These are phyloP conservation scores for Trypanosoma avium DNA, from an alignment of 208 protist genomes.

Conservation along the genomic window DNA sequence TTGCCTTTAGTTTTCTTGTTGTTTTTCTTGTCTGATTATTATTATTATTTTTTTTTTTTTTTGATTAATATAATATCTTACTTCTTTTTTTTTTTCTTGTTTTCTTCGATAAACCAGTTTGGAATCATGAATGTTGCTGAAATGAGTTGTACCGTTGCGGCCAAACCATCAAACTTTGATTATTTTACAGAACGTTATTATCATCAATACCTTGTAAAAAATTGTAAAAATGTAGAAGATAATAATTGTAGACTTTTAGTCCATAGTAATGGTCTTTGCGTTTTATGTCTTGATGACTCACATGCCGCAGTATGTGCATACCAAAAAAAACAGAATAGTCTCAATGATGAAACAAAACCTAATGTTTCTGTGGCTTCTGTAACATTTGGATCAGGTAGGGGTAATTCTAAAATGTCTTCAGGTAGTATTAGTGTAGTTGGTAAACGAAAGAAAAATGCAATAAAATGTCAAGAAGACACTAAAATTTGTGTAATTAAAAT, in stretches of 20 bases:
- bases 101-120: background rate
- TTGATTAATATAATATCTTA: no score
- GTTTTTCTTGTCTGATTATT: background rate
- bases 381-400: constrained; percentile 44
- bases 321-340: background rate
- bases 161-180: constrained; percentile 56
- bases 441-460: constrained; percentile 85
- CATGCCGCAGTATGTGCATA: constrained; percentile 37
- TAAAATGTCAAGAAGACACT: constrained; percentile 80
- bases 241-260: constrained; percentile 80
- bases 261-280: constrained; percentile 84
- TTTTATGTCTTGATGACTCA: constrained; percentile 74
- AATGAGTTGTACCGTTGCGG: background rate
- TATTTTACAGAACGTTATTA: constrained; percentile 83
- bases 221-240: constrained; percentile 60
- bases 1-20: background rate
- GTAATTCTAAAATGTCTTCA: constrained; percentile 43
- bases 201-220: constrained; percentile 63
- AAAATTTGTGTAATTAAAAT: constrained; percentile 62
- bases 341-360: background rate
- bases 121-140: background rate
- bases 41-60: constrained; percentile 9
- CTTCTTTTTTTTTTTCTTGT: constrained; percentile 4
- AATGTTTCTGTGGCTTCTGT: constrained; percentile 23
- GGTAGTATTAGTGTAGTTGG: constrained; percentile 65